These are phyloP conservation scores for Avena atlantica DNA, from an alignment of 176 grass and related monocot species.

Conservation along the genomic window DNA sequence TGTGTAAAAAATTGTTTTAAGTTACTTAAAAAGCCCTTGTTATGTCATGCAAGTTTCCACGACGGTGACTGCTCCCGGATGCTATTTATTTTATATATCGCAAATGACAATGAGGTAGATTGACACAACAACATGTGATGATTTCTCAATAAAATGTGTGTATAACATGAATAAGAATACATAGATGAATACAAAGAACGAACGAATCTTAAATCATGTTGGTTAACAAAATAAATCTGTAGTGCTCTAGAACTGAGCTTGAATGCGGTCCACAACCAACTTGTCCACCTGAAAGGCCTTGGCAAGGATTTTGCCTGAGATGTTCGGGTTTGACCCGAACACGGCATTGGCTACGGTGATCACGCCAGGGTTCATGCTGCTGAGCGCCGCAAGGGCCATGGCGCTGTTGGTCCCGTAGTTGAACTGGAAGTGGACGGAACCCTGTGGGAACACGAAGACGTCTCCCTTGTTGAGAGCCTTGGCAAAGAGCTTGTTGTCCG, in stretches of 20 bases:
- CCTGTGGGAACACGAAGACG: conserved; percentile 15
- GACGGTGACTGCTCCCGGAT: no score
- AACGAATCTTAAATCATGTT: not conserved
- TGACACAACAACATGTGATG: not conserved
- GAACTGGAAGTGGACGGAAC: conserved; percentile 16
- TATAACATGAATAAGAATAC: not conserved
- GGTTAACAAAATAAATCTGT: not conserved
- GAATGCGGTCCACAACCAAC: not conserved
- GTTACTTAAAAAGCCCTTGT: no score
- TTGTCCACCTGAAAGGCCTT: conserved; percentile 22
- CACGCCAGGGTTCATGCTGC: not conserved
- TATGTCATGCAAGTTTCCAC: no score
- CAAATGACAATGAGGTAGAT: not conserved
- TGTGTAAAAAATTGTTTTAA: no score
- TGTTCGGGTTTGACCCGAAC: not conserved
- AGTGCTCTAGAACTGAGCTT: conserved; percentile 2
- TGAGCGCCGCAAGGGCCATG: not conserved
- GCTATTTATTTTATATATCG: no score
- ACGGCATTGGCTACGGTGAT: conserved; percentile 1
- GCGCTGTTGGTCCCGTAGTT: not conserved
- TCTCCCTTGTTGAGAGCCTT: not conserved
- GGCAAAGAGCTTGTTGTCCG: not conserved
- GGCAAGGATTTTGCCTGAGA: conserved; percentile 1
- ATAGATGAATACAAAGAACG: not conserved
- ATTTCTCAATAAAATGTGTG: not conserved